Evolutionary conservation across 2,329 filamentous ascomycete genomes (phyloP), one percentile per base, ranked within the genome.

Genomic region (Phoma sp.): DNA sequence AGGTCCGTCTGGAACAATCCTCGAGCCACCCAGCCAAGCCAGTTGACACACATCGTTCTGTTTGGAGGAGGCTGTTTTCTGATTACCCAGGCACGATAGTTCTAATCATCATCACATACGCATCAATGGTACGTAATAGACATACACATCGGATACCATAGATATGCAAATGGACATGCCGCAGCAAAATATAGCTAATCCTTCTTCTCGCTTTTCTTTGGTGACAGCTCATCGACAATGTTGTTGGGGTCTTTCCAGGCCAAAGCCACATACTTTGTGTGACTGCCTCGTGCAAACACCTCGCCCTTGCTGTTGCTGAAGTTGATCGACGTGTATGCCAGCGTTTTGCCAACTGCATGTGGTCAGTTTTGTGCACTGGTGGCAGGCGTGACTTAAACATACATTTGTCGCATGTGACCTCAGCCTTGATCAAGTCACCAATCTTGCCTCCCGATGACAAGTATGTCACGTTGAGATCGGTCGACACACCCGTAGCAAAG

Each of bases 321-420:
- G 40, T 78, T 79, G 60, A 88, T 84, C 3, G 78, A 83, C 0
- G 86, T 89, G 64, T 81, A 89, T 6, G 86, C 86, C 29, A 88
- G 74, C 2, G 83, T 88, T 71, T 88, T 88, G 21, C 86, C 86
- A 64, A 88, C 83, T 85, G 51, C 7, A 10, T 17, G 0, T 17
- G 11, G 17, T 48, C 9, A 42, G 33, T 47, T 43, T n/a, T 4
- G 18, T 7, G 14, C 20, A 20, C 20, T 17, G 14, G 4, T 21
- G 5, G 5, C 30, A 25, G 25, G 43, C 4, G 3, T 10, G 20
- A 18, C 4, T 14, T 32, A 9, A 32, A 15, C 29, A 37, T 78
- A 86, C 84, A 87, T 64, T 87, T 88, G 66, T 89, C 86, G 64
- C 86, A 88, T 3, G 76, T 82, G 23, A 83, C 86, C 65, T 89